Percentiles rank a stretch among this genome's conserved stretches.
Conservation (phyloP, 2,329 filamentous ascomycete genomes). For the Pseudogymnoascus sp. region DNA sequence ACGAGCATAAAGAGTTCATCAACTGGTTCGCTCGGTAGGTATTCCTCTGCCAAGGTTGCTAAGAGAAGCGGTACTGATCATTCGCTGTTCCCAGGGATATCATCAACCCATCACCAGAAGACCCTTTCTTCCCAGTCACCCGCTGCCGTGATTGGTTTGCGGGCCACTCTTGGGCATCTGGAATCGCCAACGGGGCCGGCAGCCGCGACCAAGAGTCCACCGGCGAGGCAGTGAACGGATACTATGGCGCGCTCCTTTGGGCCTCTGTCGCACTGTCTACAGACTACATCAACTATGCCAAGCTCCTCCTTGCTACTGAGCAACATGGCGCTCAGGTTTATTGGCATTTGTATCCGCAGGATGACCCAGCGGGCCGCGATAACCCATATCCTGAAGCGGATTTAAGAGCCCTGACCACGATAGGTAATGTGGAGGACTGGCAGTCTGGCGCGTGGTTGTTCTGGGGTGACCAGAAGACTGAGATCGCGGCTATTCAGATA, state of each 20-base stretch:
- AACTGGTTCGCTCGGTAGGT: slow-evolving; percentile 24
- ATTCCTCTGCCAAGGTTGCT: background rate
- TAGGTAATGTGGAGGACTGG: slow-evolving; percentile 25
- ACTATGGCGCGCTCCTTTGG: slow-evolving; percentile 28
- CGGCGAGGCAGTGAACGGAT: slow-evolving; percentile 26
- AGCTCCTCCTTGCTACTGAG: slow-evolving; percentile 25
- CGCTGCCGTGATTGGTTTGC: slow-evolving; percentile 28
- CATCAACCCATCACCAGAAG: slow-evolving; percentile 26
- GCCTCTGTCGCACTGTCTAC: slow-evolving; percentile 22
- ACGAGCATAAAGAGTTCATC: slow-evolving; percentile 25
- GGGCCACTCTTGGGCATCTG: slow-evolving; percentile 29
- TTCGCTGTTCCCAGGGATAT: slow-evolving; percentile 20
- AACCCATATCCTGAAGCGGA: slow-evolving; percentile 24
- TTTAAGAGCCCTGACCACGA: slow-evolving; percentile 19
- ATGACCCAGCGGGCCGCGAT: slow-evolving; percentile 20
- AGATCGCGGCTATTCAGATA: slow-evolving; percentile 23
- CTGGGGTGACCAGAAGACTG: slow-evolving; percentile 16
- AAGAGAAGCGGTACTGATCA: background rate
- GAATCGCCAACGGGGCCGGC: slow-evolving; percentile 25
- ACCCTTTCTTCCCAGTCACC: slow-evolving; percentile 27
- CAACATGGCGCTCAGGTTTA: slow-evolving; percentile 24
- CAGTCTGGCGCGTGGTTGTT: slow-evolving; percentile 25
- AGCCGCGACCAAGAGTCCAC: slow-evolving; percentile 28
- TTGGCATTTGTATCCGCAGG: slow-evolving; percentile 24
- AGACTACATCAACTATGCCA: slow-evolving; percentile 24